These are phyloP conservation scores for Aspergillus brasiliensis DNA, from an alignment of 2,329 filamentous ascomycete genomes.

Conservation along the genomic window DNA sequence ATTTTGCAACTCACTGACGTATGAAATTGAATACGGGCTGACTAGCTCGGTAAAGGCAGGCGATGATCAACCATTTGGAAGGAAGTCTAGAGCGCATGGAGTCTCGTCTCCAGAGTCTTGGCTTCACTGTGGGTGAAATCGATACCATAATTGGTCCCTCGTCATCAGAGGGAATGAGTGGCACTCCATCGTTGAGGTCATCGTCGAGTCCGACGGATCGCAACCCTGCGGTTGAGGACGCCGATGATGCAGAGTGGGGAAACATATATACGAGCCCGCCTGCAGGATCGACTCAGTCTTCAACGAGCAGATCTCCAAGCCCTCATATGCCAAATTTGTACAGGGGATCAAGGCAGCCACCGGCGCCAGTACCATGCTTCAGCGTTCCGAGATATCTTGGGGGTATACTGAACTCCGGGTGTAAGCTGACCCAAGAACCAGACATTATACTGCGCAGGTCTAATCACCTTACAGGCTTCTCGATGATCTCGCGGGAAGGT, in stretches of 20 bases:
- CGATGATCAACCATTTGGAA: slow-evolving; percentile 23
- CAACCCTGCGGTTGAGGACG: background rate
- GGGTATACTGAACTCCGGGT: slow-evolving; percentile 5
- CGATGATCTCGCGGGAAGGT: slow-evolving; percentile 14
- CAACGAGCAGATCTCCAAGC: background rate
- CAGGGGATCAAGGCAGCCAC: background rate
- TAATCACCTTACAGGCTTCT: slow-evolving; percentile 11
- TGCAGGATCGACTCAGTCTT: background rate
- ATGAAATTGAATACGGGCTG: background rate
- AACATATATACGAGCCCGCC: background rate
- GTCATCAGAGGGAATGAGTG: background rate
- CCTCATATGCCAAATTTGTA: background rate
- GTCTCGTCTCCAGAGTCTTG: slow-evolving; percentile 14
- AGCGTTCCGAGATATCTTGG: slow-evolving; percentile 16
- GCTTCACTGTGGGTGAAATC: slow-evolving; percentile 10
- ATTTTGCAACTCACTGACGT: background rate
- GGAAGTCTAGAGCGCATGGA: slow-evolving; percentile 20
- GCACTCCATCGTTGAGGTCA: background rate
- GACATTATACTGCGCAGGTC: background rate
- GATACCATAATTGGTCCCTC: background rate
- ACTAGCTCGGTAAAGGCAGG: slow-evolving; percentile 4
- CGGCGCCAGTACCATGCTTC: slow-evolving; percentile 4
- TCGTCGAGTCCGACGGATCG: background rate
- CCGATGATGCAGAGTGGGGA: background rate
- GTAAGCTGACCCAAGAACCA: slow-evolving; percentile 2